Percentiles rank a stretch among this genome's conserved stretches.
phyloP scores from a whole-genome alignment of 345 rosid genomes.

The Gossypium anomalum region DNA sequence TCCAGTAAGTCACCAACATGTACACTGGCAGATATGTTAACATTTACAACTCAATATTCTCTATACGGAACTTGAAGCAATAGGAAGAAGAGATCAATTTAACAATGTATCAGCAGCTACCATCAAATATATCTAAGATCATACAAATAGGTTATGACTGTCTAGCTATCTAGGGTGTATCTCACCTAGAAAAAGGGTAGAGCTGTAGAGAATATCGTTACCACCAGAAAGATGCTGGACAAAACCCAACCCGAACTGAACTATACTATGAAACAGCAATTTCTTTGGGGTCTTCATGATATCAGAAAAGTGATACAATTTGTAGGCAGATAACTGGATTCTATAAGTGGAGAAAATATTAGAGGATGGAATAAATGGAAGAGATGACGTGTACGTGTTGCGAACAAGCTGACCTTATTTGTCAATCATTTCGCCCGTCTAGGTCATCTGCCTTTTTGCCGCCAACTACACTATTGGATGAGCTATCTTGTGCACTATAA shows the following conservation, averaged over 20 bases:
- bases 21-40: not conserved
- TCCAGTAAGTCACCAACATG: not conserved
- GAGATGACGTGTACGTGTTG: not conserved
- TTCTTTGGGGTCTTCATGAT: not conserved
- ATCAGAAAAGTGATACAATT: not conserved
- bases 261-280: not conserved
- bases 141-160: too few relatives aligned
- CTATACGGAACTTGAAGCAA: not conserved
- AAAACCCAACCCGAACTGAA: not conserved
- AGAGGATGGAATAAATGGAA: not conserved
- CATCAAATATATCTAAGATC: not conserved
- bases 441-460: conserved; percentile 40
- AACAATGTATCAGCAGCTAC: not conserved
- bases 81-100: not conserved
- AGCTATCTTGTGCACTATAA: conserved; percentile 62
- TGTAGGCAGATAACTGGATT: not conserved
- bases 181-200: not conserved
- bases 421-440: conserved; percentile 21
- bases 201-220: not conserved
- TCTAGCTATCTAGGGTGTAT: too few relatives aligned
- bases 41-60: not conserved
- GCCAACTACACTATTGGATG: conserved; percentile 63
- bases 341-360: not conserved
- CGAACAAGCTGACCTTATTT: conserved; percentile 12
- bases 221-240: not conserved